Evolutionary conservation across 202 grass and related monocot species (phyloP), one percentile per base, ranked within the genome.

Genomic region (Dendrocalamus latiflorus): DNA sequence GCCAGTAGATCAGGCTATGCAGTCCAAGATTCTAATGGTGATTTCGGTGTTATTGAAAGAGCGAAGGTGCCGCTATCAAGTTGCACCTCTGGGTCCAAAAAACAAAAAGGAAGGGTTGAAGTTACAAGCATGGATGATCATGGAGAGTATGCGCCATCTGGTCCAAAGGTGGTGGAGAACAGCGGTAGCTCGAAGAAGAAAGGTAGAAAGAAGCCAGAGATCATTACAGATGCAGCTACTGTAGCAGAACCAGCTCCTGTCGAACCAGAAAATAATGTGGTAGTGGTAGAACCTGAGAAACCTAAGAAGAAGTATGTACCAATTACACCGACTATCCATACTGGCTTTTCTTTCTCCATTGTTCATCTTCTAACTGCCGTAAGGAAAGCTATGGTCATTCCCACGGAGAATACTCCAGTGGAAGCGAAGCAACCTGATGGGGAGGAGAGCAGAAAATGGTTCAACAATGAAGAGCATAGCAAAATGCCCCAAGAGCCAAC

Each of bases 321-420:
- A 64, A 96, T 99, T 70, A 91, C 91, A 49, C 96, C 96, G 68
- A 94, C 93, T 38, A 99, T 99, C 64, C 93, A 96, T 86, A 90
- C 93, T 0, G 91, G 93, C 28, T 99, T 99, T 91, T 99, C 93
- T 56, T 99, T 99, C 76, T 99, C 96, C 21, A 87, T 99, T 49
- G 85, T 99, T 76, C 96, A 99, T 78, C 91, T 99, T 83, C 90
- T 99, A 75, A 93, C 93, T 47, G 93, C 96, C 2, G 83, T 96
- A 77, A 87, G 87, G 72, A 99, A 99, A 83, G 91, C 93, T 80
- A 99, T 90, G 89, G 84, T 90, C 87, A 79, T 43, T 53, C 87
- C 80, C 83, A 65, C 45, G 12, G 87, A 92, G 61, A 72, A 84
- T 83, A 54, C 66, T 39, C 57, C 50, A 74, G 68, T 53, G 67